Percentiles rank a stretch among this genome's conserved stretches.
Conservation (phyloP, 2,329 filamentous ascomycete species). For the Diaporthe sp. region DNA sequence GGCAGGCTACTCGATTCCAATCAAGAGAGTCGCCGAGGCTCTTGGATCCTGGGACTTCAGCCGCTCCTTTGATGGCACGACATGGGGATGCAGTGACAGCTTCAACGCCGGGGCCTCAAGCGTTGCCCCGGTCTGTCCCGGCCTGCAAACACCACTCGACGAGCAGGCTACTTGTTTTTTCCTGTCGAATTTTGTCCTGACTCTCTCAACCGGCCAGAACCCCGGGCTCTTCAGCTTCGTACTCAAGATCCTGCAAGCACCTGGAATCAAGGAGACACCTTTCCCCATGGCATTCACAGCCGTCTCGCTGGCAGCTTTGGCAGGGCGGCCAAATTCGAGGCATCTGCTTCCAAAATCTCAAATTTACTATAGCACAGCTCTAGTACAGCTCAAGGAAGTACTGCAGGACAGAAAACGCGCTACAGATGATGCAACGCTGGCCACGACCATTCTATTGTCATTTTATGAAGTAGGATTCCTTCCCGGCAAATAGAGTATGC, state of each 20-base stretch:
- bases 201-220: slow-evolving; percentile 40
- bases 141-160: slow-evolving; percentile 42
- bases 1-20: slow-evolving; percentile 3
- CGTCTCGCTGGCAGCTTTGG: slow-evolving; percentile 42
- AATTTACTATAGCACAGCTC: slow-evolving; percentile 42
- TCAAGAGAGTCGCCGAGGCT: slow-evolving; percentile 13
- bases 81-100: slow-evolving; percentile 2
- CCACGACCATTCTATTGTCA: slow-evolving; percentile 42
- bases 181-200: slow-evolving; percentile 44
- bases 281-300: slow-evolving; percentile 43
- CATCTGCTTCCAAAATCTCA: slow-evolving; percentile 40
- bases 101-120: not conserved
- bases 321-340: slow-evolving; percentile 43
- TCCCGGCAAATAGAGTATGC: not conserved
- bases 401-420: slow-evolving; percentile 41
- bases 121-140: not conserved
- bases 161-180: slow-evolving; percentile 45
- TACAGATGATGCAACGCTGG: slow-evolving; percentile 42
- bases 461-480: slow-evolving; percentile 41
- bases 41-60: slow-evolving; percentile 29
- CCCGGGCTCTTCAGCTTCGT: slow-evolving; percentile 43
- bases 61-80: slow-evolving; percentile 33
- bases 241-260: slow-evolving; percentile 41
- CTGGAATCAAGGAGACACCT: slow-evolving; percentile 40
- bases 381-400: slow-evolving; percentile 42